Evolutionary conservation across 179 eudicot species (phyloP).

Genomic region (Silene noctiflora): DNA sequence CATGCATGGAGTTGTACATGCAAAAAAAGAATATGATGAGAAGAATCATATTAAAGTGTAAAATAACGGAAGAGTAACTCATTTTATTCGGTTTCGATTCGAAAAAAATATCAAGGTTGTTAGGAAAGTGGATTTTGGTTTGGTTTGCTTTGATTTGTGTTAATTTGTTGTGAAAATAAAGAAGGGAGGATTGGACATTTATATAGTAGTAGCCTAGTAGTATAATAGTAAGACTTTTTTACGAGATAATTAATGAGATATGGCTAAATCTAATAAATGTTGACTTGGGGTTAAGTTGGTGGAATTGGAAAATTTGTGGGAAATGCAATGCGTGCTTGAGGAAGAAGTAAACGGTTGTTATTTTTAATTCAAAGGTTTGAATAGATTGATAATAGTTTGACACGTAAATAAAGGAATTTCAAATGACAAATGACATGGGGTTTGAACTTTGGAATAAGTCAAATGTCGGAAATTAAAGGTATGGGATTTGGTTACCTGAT

Average conservation of each 20-base stretch:
- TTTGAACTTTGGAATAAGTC: conserved; percentile 18
- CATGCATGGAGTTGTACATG: conserved; percentile 24
- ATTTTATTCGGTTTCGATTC: conserved; percentile 9
- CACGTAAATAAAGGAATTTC: conserved; percentile 12
- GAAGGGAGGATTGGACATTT: neutral
- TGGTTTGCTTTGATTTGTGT: conserved; percentile 10
- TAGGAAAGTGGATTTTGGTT: neutral
- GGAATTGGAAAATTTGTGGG: neutral
- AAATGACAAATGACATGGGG: neutral
- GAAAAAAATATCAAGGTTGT: neutral
- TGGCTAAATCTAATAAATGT: neutral
- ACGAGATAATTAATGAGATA: neutral
- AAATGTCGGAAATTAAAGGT: conserved; percentile 25
- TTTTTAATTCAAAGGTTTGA: conserved; percentile 26
- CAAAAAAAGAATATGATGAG: conserved; percentile 27
- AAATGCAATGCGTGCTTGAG: conserved; percentile 8
- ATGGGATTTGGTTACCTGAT: conserved; percentile 21
- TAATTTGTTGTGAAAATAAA: neutral
- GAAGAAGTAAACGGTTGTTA: conserved; percentile 27
- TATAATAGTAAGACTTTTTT: no score
- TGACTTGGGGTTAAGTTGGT: conserved; percentile 25
- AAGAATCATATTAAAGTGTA: conserved; percentile 14
- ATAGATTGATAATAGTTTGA: conserved; percentile 3
- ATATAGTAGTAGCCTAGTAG: conserved; percentile 13
- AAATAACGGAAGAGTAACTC: conserved; percentile 6